phyloP scores from a whole-genome alignment of 352 stramenopile species.

The Pythium sukuiense region DNA sequence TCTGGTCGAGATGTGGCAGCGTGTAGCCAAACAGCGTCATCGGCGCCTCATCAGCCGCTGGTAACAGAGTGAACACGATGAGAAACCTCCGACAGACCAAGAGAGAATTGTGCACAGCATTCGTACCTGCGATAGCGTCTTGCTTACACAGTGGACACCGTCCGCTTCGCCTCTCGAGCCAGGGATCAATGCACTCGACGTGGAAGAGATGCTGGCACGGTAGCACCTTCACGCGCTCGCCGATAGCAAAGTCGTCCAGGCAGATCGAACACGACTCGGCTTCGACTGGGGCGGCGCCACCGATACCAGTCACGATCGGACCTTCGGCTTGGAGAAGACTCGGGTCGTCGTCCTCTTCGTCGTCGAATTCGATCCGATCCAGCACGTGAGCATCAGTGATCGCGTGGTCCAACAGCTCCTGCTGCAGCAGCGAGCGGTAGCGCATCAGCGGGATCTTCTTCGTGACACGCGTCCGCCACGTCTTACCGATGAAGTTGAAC shows the following conservation, averaged over 20 bases:
- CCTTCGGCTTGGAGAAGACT: background rate
- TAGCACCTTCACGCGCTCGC: constrained; percentile 70
- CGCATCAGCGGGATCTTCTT: constrained; percentile 51
- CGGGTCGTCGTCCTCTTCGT: constrained; percentile 7
- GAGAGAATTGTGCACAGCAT: background rate
- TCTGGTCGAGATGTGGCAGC: constrained; percentile 58
- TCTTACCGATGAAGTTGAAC: constrained; percentile 64
- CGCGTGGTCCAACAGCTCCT: constrained; percentile 24
- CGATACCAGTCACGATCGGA: background rate
- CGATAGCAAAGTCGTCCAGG: constrained; percentile 66
- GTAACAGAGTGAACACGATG: background rate
- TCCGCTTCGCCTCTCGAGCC: constrained; percentile 76
- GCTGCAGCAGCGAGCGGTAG: constrained; percentile 34
- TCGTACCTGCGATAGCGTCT: constrained; percentile 67
- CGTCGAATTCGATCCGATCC: constrained; percentile 26
- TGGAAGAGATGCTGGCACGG: constrained; percentile 88
- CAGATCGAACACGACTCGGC: constrained; percentile 71
- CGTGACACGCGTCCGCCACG: constrained; percentile 42
- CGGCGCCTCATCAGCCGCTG: constrained; percentile 41
- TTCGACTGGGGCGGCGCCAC: constrained; percentile 8
- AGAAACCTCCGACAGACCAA: background rate
- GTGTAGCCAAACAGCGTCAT: constrained; percentile 70
- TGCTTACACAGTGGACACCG: constrained; percentile 85
- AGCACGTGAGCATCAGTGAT: constrained; percentile 22
- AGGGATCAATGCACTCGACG: constrained; percentile 83